These are phyloP conservation scores for Aspergillus awamori DNA, from an alignment of 2,329 filamentous ascomycete genomes.

Conservation along the genomic window DNA sequence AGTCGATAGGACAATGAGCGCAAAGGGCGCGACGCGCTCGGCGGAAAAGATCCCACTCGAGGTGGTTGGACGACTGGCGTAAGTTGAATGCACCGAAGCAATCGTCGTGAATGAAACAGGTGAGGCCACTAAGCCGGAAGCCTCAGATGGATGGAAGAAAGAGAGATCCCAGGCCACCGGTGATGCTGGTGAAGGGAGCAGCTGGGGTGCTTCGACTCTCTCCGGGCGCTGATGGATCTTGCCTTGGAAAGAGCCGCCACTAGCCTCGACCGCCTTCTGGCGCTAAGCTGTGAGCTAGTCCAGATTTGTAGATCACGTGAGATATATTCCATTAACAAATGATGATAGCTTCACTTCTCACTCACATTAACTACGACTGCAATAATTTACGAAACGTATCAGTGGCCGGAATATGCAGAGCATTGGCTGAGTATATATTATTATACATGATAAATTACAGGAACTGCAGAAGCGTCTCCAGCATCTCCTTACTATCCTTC, in stretches of 20 bases:
- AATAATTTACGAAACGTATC: no score
- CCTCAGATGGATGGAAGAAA: conserved; percentile 30
- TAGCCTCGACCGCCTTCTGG: conserved; percentile 28
- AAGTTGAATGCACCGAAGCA: conserved; percentile 12
- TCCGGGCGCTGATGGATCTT: conserved; percentile 35
- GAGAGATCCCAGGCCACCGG: conserved; percentile 28
- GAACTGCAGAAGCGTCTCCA: conserved; percentile 59
- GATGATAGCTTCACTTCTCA: background rate
- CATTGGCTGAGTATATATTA: conserved; percentile 9
- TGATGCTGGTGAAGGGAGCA: conserved; percentile 27
- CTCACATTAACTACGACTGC: background rate
- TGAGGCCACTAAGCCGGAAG: conserved; percentile 25
- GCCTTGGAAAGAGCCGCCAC: conserved; percentile 34
- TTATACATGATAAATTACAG: conserved; percentile 24
- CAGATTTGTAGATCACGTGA: conserved; percentile 29
- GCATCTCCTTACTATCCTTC: conserved; percentile 63
- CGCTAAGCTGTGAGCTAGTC: conserved; percentile 24
- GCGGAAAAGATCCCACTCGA: conserved; percentile 24
- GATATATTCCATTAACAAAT: background rate
- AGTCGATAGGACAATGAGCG: conserved; percentile 18
- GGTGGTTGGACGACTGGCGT: conserved; percentile 16
- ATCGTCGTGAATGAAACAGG: conserved; percentile 4
- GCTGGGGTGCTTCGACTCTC: conserved; percentile 23
- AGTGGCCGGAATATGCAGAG: background rate
- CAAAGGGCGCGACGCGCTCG: conserved; percentile 33